Conservation (phyloP, 176 grass and related monocot genomes). For the Thalia dealbata region DNA sequence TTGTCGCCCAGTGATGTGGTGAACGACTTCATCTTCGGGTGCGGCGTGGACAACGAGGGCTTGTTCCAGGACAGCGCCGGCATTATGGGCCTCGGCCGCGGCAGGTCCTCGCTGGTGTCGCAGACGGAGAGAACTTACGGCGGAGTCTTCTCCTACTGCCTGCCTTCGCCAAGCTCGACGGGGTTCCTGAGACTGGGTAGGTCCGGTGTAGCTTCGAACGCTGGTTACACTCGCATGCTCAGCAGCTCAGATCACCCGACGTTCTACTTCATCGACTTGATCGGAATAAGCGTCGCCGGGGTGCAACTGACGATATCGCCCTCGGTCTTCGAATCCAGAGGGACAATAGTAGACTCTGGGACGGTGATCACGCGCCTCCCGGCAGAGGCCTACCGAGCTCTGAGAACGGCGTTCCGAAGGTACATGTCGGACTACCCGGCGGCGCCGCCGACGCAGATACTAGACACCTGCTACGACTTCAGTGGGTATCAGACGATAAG, state of each 20-base stretch:
- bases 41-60: not conserved
- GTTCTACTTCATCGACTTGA: conserved; percentile 30
- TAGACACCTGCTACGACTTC: conserved; percentile 45
- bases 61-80: conserved; percentile 10
- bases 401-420: conserved; percentile 19
- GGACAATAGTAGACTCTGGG: conserved; percentile 34
- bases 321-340: not conserved
- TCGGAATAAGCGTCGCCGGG: conserved; percentile 21
- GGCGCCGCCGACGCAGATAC: not conserved
- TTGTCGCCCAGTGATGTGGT: conserved; percentile 17
- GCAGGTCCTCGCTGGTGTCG: conserved; percentile 23
- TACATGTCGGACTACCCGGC: conserved; percentile 24
- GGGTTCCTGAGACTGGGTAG: conserved; percentile 35
- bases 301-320: not conserved
- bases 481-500: conserved; percentile 16
- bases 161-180: conserved; percentile 24
- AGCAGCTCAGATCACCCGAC: not conserved
- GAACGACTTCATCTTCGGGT: conserved; percentile 28
- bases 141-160: conserved; percentile 37
- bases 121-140: conserved; percentile 11
- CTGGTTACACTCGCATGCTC: conserved; percentile 18
- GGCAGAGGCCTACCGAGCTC: conserved; percentile 16
- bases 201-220: not conserved
- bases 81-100: conserved; percentile 34
- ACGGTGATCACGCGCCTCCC: conserved; percentile 33